A percentile compares a stretch with the other conserved stretches of the same genome.
Evolutionary conservation across 129 eudicot species (phyloP).

Genomic region (Silybum marianum): DNA sequence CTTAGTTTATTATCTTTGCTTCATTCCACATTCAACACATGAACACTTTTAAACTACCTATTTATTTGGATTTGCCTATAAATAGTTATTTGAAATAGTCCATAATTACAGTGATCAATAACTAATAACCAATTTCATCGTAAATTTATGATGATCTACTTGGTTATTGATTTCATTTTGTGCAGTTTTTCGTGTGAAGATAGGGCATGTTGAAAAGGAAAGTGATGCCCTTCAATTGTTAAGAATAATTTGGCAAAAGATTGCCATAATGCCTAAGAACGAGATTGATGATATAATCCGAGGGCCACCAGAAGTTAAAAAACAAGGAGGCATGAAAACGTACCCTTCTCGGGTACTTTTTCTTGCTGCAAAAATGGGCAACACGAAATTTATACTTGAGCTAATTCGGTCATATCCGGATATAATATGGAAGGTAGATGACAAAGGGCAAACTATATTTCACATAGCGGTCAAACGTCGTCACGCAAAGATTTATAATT

Average conservation of each 20-base stretch:
- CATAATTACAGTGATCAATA: no score
- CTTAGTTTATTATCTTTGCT: background rate
- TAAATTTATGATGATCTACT: background rate
- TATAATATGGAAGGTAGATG: slow-evolving; percentile 57
- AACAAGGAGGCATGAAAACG: background rate
- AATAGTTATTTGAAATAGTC: background rate
- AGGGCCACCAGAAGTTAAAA: slow-evolving; percentile 26
- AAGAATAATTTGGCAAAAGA: slow-evolving; percentile 27
- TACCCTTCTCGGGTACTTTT: slow-evolving; percentile 50
- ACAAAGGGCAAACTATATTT: slow-evolving; percentile 45
- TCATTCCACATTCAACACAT: background rate
- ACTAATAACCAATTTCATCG: background rate
- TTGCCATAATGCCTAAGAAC: slow-evolving; percentile 21
- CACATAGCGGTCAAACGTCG: slow-evolving; percentile 53
- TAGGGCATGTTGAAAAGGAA: slow-evolving; percentile 16
- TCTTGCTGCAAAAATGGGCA: slow-evolving; percentile 50
- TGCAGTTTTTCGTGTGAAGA: slow-evolving; percentile 22
- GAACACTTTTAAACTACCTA: background rate
- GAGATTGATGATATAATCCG: slow-evolving; percentile 28
- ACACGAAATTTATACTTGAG: slow-evolving; percentile 38
- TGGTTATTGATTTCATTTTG: slow-evolving; percentile 24
- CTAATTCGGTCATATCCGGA: slow-evolving; percentile 54
- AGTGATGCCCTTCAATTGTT: slow-evolving; percentile 25
- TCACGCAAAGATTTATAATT: slow-evolving; percentile 47
- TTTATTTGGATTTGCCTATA: background rate